Evolutionary conservation across 148 eudicot species (phyloP).

Genomic region (Rhododendron griersonianum): DNA sequence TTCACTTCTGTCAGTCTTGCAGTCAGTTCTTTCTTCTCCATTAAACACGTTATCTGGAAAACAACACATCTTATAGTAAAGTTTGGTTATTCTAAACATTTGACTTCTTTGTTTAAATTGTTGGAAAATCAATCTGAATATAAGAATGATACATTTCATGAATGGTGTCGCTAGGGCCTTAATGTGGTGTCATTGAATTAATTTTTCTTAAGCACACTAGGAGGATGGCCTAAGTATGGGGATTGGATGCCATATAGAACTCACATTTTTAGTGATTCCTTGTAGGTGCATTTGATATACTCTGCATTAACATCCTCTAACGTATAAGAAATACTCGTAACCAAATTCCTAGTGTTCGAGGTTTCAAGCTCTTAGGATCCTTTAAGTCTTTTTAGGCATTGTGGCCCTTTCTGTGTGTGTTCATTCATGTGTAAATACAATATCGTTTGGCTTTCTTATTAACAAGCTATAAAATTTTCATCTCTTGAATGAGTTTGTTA

Average conservation of each 20-base stretch:
- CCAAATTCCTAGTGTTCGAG: background rate
- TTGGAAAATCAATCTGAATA: background rate
- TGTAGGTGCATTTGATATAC: background rate
- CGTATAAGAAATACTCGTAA: background rate
- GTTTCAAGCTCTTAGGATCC: background rate
- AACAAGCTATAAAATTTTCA: background rate
- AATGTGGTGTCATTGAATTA: background rate
- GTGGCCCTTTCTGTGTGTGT: background rate
- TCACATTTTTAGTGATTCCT: background rate
- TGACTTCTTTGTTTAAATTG: background rate
- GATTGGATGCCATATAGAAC: background rate
- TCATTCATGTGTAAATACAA: background rate
- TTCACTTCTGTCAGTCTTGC: background rate
- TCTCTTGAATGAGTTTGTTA: slow-evolving; percentile 7
- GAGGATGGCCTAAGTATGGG: background rate
- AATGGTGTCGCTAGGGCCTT: background rate
- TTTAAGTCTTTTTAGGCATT: background rate
- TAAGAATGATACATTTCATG: background rate
- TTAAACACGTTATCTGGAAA: background rate
- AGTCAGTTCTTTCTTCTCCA: background rate
- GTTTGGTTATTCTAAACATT: background rate
- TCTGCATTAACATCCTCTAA: background rate
- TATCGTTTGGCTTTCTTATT: background rate
- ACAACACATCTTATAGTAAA: background rate
- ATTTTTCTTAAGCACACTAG: background rate